These are phyloP conservation scores for Panus rudis DNA, from an alignment of 768 basidiomycete species.

Conservation along the genomic window DNA sequence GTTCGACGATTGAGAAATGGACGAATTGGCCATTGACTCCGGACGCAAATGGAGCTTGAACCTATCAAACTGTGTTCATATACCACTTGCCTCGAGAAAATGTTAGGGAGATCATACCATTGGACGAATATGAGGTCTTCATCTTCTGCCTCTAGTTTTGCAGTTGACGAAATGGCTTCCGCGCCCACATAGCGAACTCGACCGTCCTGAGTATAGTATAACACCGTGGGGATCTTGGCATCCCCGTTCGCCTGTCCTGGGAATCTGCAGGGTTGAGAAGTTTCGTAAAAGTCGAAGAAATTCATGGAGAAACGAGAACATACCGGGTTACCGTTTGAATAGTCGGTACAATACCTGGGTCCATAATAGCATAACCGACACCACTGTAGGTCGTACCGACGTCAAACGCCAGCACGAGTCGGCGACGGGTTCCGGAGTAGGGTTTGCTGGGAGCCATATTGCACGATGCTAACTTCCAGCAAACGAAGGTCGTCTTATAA, in stretches of 20 bases:
- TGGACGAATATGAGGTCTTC: slow-evolving; percentile 72
- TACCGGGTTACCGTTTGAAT: slow-evolving; percentile 77
- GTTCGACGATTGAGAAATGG: slow-evolving; percentile 79
- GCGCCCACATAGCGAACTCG: slow-evolving; percentile 67
- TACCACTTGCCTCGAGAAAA: slow-evolving; percentile 1
- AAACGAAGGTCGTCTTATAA: no score
- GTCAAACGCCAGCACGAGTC: slow-evolving; percentile 74
- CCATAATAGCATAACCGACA: slow-evolving; percentile 76
- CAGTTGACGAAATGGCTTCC: slow-evolving; percentile 58
- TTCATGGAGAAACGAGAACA: slow-evolving; percentile 47
- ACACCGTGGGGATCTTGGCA: slow-evolving; percentile 72
- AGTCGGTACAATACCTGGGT: slow-evolving; percentile 74
- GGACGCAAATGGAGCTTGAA: slow-evolving; percentile 79
- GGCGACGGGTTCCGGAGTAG: slow-evolving; percentile 54
- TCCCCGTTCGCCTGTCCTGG: slow-evolving; percentile 84
- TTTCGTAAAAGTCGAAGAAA: neutral
- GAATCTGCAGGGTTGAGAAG: slow-evolving; percentile 38
- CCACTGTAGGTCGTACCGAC: slow-evolving; percentile 81
- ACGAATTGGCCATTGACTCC: slow-evolving; percentile 72
- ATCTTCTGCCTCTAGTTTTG: slow-evolving; percentile 63
- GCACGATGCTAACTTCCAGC: no score
- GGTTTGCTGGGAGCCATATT: slow-evolving; percentile 66
- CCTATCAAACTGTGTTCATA: slow-evolving; percentile 32
- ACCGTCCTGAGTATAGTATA: slow-evolving; percentile 66
- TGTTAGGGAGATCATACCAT: slow-evolving; percentile 40